These are phyloP conservation scores for Malus asiatica DNA, from an alignment of 306 rosid species.

Conservation along the genomic window DNA sequence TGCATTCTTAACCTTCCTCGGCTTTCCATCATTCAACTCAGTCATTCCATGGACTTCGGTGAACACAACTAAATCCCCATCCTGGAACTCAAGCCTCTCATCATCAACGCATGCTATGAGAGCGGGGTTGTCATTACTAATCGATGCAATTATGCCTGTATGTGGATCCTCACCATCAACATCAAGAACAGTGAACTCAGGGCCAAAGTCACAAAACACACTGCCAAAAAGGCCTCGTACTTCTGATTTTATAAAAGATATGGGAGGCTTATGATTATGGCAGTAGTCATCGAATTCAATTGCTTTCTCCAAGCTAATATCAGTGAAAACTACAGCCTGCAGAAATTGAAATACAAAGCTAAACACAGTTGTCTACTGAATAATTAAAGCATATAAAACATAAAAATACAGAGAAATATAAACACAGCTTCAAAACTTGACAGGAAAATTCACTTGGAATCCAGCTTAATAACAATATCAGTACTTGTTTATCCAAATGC, in stretches of 20 bases:
- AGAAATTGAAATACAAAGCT: not conserved
- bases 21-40: conserved; percentile 18
- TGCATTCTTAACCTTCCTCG: conserved; percentile 5
- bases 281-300: conserved; percentile 21
- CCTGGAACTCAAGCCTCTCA: conserved; percentile 24
- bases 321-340: conserved; percentile 24
- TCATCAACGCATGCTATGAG: conserved; percentile 22
- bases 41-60: conserved; percentile 21
- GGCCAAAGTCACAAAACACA: conserved; percentile 23
- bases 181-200: conserved; percentile 18
- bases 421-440: not conserved
- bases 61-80: conserved; percentile 20
- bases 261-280: conserved; percentile 15
- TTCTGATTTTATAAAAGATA: conserved; percentile 18
- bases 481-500: not conserved
- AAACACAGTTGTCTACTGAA: not conserved
- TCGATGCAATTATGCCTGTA: conserved; percentile 20
- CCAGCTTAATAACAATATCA: not conserved
- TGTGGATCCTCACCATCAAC: conserved; percentile 23
- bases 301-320: conserved; percentile 16
- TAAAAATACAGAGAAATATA: not conserved
- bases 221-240: conserved; percentile 13
- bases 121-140: conserved; percentile 21
- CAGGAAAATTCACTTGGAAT: not conserved
- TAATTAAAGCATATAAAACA: not conserved